Conservation (phyloP, 2,329 filamentous ascomycete species). For the Tolypocladium cylindrosporum region DNA sequence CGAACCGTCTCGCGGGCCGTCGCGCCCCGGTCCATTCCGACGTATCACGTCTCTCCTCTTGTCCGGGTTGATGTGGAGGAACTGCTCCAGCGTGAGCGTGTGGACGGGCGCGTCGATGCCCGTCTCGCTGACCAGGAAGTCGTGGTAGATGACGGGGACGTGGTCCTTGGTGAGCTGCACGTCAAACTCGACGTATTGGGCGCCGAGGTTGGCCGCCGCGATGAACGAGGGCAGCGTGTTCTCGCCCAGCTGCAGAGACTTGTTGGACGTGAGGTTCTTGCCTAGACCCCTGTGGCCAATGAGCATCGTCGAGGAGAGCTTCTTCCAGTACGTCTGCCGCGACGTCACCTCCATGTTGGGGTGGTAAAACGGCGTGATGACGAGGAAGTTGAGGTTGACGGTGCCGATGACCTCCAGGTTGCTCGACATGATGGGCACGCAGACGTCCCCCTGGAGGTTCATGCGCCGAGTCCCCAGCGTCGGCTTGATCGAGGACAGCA, state of each 20-base stretch:
- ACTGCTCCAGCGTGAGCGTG: slow-evolving; percentile 89
- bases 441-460: slow-evolving; percentile 84
- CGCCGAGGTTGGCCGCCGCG: slow-evolving; percentile 86
- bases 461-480: slow-evolving; percentile 78
- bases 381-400: slow-evolving; percentile 93
- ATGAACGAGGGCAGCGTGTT: slow-evolving; percentile 96
- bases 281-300: slow-evolving; percentile 67
- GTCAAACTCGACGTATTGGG: slow-evolving; percentile 66
- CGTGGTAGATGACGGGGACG: slow-evolving; percentile 96
- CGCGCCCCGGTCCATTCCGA: neutral
- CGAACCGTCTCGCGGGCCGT: slow-evolving; percentile 1
- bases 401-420: slow-evolving; percentile 84
- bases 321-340: slow-evolving; percentile 94
- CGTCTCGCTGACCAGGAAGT: slow-evolving; percentile 95
- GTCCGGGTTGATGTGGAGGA: slow-evolving; percentile 72
- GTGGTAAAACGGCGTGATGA: slow-evolving; percentile 90
- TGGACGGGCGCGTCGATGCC: slow-evolving; percentile 96
- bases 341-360: slow-evolving; percentile 89
- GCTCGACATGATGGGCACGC: slow-evolving; percentile 79
- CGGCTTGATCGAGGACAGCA: slow-evolving; percentile 78
- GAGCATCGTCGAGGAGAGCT: slow-evolving; percentile 77
- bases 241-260: slow-evolving; percentile 86
- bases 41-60: slow-evolving; percentile 16
- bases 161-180: slow-evolving; percentile 98
- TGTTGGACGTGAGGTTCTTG: slow-evolving; percentile 78